Evolutionary conservation across 257 asterid species (phyloP).

Genomic region (Plantago ovata): DNA sequence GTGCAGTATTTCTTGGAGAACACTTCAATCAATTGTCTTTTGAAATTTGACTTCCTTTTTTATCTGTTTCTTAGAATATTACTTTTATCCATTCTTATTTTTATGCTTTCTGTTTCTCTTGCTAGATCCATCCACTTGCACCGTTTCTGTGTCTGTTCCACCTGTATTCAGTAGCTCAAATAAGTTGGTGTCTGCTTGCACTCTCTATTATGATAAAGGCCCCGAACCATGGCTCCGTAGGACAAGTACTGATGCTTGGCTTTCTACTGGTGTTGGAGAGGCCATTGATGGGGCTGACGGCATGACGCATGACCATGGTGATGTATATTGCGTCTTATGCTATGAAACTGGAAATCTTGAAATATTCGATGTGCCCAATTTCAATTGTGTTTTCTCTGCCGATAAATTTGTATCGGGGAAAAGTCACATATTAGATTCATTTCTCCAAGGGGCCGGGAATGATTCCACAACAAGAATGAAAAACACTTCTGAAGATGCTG

Average conservation of each 20-base stretch:
- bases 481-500: conserved; percentile 44
- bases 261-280: conserved; percentile 86
- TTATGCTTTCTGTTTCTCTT: conserved; percentile 26
- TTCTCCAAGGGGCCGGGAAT: conserved; percentile 38
- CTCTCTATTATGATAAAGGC: conserved; percentile 90
- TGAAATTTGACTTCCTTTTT: too few species aligned
- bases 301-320: conserved; percentile 77
- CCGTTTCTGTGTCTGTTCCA: conserved; percentile 68
- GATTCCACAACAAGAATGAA: conserved; percentile 32
- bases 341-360: conserved; percentile 80
- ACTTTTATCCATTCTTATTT: conserved; percentile 13
- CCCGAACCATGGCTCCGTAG: conserved; percentile 94
- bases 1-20: too few species aligned
- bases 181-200: conserved; percentile 68
- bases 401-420: conserved; percentile 81
- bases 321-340: conserved; percentile 78
- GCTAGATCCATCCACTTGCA: conserved; percentile 78
- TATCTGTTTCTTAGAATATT: not conserved
- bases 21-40: too few species aligned
- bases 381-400: conserved; percentile 64
- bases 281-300: conserved; percentile 91
- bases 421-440: conserved; percentile 58
- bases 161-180: conserved; percentile 59
- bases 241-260: conserved; percentile 99
- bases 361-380: conserved; percentile 85